Evolutionary conservation across 2,329 filamentous ascomycete genomes (phyloP).

Genomic region (Davidsoniella virescens): DNA sequence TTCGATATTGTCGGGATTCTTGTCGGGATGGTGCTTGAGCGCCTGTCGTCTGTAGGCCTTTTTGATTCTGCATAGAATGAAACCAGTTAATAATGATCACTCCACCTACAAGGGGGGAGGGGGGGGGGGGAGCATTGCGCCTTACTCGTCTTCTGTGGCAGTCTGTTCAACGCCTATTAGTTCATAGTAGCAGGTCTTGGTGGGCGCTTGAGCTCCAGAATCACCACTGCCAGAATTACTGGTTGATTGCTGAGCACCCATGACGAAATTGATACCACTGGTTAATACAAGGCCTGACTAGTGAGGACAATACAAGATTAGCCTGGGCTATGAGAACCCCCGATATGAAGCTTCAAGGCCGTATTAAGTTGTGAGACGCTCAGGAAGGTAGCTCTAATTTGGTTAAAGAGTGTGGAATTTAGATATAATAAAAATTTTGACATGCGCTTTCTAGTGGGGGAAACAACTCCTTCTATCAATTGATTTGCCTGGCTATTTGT

Average conservation of each 20-base stretch:
- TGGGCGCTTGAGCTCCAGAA: constrained; percentile 20
- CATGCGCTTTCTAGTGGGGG: too few relatives aligned
- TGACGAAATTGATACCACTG: constrained; percentile 14
- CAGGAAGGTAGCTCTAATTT: too few relatives aligned
- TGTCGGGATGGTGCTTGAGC: constrained; percentile 85
- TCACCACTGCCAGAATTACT: constrained; percentile 19
- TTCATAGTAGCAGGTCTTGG: constrained; percentile 73
- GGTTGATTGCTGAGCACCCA: constrained; percentile 43
- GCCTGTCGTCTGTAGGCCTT: constrained; percentile 85
- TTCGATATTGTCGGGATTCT: constrained; percentile 76
- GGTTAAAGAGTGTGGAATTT: too few relatives aligned
- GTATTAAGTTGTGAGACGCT: too few relatives aligned
- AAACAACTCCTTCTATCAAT: too few relatives aligned
- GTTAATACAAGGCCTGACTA: too few relatives aligned
- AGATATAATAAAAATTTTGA: too few relatives aligned
- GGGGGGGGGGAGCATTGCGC: too few relatives aligned
- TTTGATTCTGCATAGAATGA: constrained; percentile 48
- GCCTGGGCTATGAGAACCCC: too few relatives aligned
- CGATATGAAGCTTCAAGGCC: too few relatives aligned
- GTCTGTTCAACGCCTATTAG: constrained; percentile 56
- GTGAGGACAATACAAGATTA: too few relatives aligned
- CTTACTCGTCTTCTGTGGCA: constrained; percentile 68
- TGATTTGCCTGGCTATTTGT: too few relatives aligned
- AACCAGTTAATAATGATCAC: background rate
- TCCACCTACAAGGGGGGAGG: background rate